Evolutionary conservation across 495 filamentous ascomycete genomes (phyloP).

Genomic region (Penicillium psychrofluorescens): DNA sequence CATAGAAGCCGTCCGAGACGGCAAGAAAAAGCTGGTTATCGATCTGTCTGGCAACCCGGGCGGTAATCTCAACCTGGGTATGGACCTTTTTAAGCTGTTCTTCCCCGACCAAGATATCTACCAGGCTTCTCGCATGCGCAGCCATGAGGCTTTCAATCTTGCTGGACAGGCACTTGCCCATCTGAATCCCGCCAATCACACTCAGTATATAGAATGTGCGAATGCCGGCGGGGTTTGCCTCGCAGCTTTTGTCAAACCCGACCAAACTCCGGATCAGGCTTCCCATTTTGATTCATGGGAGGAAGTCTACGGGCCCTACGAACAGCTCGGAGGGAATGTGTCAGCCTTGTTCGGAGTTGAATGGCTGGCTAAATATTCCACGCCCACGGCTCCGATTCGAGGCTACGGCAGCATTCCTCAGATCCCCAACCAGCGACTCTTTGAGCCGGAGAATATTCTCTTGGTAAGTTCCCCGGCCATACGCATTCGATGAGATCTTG

Average conservation of each 20-base stretch:
- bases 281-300: slow-evolving; percentile 40
- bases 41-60: slow-evolving; percentile 45
- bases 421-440: not conserved
- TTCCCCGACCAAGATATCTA: slow-evolving; percentile 41
- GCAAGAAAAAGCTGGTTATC: slow-evolving; percentile 40
- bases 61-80: slow-evolving; percentile 30
- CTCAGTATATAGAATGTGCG: not conserved
- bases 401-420: not conserved
- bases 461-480: slow-evolving; percentile 1
- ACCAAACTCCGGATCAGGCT: slow-evolving; percentile 12
- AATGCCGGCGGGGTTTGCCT: not conserved
- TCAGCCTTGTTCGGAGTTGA: slow-evolving; percentile 13
- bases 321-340: slow-evolving; percentile 34
- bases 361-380: not conserved
- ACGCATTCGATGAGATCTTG: not conserved
- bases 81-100: slow-evolving; percentile 45
- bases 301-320: slow-evolving; percentile 36
- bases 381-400: not conserved
- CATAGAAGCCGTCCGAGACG: slow-evolving; percentile 18
- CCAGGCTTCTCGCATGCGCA: slow-evolving; percentile 35
- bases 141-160: slow-evolving; percentile 29
- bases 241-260: not conserved
- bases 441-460: slow-evolving; percentile 1
- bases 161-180: slow-evolving; percentile 22
- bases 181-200: not conserved